Evolutionary conservation across 2,329 filamentous ascomycete genomes (phyloP).

Genomic region (Hawksworthiomyces lignivorus): DNA sequence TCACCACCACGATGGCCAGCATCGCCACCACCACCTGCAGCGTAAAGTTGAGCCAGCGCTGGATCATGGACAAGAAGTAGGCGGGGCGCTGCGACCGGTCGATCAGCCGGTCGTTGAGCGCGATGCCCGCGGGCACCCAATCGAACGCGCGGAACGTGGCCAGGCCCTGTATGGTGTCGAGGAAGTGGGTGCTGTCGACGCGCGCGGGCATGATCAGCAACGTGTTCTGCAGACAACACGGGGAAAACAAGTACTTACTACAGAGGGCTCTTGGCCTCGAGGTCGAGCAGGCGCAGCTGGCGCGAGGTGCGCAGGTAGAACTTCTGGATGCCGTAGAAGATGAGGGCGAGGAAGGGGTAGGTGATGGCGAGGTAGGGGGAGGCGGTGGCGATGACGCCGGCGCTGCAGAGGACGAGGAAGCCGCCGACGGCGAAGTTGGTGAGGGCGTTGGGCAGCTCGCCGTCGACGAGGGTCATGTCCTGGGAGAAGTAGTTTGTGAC

Average conservation of each 20-base stretch:
- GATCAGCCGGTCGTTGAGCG: slow-evolving; percentile 39
- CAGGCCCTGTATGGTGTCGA: slow-evolving; percentile 47
- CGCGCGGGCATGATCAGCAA: too few relatives aligned
- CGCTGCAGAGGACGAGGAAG: slow-evolving; percentile 18
- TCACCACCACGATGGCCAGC: slow-evolving; percentile 39
- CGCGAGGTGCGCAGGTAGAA: slow-evolving; percentile 54
- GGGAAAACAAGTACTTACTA: too few relatives aligned
- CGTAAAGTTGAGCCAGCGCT: slow-evolving; percentile 48
- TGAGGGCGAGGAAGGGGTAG: slow-evolving; percentile 39
- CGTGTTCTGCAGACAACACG: too few relatives aligned
- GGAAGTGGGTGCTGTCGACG: slow-evolving; percentile 44
- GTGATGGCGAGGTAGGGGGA: slow-evolving; percentile 27
- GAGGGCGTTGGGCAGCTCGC: slow-evolving; percentile 26
- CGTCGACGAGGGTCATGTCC: slow-evolving; percentile 33
- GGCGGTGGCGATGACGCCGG: slow-evolving; percentile 22
- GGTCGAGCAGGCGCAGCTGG: slow-evolving; percentile 51
- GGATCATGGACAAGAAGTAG: slow-evolving; percentile 50
- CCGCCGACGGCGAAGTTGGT: slow-evolving; percentile 17
- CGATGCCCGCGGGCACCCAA: slow-evolving; percentile 38
- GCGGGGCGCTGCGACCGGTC: slow-evolving; percentile 49
- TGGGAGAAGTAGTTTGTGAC: slow-evolving; percentile 34
- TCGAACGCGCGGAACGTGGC: slow-evolving; percentile 50
- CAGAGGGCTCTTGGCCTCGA: slow-evolving; percentile 53
- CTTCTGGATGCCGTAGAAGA: slow-evolving; percentile 44
- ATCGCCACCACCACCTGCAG: slow-evolving; percentile 41